Evolutionary conservation across 1,284 basidiomycete species (phyloP).

Genomic region (Austroboletus novae-zelandiae): DNA sequence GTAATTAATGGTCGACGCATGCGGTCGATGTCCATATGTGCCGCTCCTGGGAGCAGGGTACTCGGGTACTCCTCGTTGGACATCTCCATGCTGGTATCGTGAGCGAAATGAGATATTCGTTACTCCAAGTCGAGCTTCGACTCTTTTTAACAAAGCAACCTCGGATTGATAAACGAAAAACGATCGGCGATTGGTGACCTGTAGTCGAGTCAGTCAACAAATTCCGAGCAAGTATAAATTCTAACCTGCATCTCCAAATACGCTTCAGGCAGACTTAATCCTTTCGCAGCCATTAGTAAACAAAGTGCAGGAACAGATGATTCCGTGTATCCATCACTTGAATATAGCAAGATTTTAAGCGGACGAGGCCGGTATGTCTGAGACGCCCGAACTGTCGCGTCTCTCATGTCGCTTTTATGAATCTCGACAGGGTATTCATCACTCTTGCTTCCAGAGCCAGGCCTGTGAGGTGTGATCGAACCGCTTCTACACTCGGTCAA

Average conservation of each 20-base stretch:
- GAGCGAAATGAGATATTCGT: slow-evolving; percentile 21
- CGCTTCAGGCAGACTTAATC: slow-evolving; percentile 78
- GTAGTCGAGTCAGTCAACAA: not conserved
- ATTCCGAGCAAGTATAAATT: not conserved
- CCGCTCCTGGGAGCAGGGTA: slow-evolving; percentile 25
- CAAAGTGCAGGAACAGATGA: slow-evolving; percentile 85
- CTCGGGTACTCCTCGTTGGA: slow-evolving; percentile 17
- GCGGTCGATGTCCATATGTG: slow-evolving; percentile 21
- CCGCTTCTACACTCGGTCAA: slow-evolving; percentile 16
- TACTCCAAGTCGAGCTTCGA: slow-evolving; percentile 58
- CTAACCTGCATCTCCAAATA: slow-evolving; percentile 76
- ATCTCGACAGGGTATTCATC: slow-evolving; percentile 16
- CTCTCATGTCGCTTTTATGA: slow-evolving; percentile 7
- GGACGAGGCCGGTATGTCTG: slow-evolving; percentile 45
- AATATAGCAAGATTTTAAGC: slow-evolving; percentile 70
- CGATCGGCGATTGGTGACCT: slow-evolving; percentile 66
- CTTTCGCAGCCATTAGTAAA: slow-evolving; percentile 82
- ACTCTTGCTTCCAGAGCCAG: slow-evolving; percentile 1
- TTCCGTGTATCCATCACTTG: slow-evolving; percentile 88
- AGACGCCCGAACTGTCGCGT: not conserved
- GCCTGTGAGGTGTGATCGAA: slow-evolving; percentile 9
- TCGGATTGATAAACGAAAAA: slow-evolving; percentile 94
- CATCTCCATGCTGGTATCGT: slow-evolving; percentile 29
- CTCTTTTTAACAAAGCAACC: slow-evolving; percentile 68
- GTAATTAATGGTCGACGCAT: slow-evolving; percentile 20